Base-by-base conservation (phyloP, 176 grass and related monocot species). In the Oryza coarctata region DNA sequence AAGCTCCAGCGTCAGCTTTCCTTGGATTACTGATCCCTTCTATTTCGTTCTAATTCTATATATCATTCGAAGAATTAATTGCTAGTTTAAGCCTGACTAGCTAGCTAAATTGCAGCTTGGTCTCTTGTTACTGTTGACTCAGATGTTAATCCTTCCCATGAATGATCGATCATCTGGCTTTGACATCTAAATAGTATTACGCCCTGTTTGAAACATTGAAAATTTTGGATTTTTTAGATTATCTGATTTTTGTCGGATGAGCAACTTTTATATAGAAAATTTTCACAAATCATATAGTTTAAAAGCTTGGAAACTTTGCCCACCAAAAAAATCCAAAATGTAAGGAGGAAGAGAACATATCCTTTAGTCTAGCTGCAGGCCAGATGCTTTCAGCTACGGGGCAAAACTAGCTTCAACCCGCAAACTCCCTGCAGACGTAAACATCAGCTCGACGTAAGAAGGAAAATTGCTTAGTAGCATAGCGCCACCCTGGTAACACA, bases 1-100 rank as follows among this genome's bases (percentile, higher is more conserved):
- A 90, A 86, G 73, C 58, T 90, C 55, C 82, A 82, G 27, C 78
- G 73, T 13, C 87, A 89, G 71, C 71, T 81, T 62, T 81, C 85
- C 63, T 69, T 75, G 47, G 71, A 80, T 28, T 81, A 87, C 41
- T 87, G 31, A 49, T 34, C 31, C 10, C 47, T 25, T 7, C 18
- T 57, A 62, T 12, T 55, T 14, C n/a, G n/a, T 33, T 2, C 32
- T 33, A 33, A 1, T 33, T 2, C 32, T 33, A 33, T 33, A 33
- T 17, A 50, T 74, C 38, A 6, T 12, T 57, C 20, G 27, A 73
- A 32, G 2, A 72, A 28, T 9, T 3, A 45, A 44, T 72, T 29
- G 9, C 62, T 2, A 64, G 26, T 29, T 29, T 13, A 64, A n/a
- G 62, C 10, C 55, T n/a, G n/a, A n/a, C n/a, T n/a, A 65, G 25